Evolutionary conservation across 2,329 filamentous ascomycete genomes (phyloP), one percentile per base, ranked within the genome.

Genomic region (Didymella segeticola): DNA sequence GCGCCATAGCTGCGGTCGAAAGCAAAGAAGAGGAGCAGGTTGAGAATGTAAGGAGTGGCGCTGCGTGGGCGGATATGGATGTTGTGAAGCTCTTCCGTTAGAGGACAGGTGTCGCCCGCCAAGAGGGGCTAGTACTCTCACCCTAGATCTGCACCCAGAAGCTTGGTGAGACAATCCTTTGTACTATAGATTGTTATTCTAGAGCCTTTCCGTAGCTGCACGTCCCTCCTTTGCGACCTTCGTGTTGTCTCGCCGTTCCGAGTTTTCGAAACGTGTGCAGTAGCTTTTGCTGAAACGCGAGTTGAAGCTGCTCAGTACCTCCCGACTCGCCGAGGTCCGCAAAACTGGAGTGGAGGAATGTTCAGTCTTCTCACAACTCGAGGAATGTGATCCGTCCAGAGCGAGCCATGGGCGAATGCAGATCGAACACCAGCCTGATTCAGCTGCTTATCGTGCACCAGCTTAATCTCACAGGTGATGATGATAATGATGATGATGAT

Each of bases 1-100:
- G 82, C 65, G 83, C 80, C 82, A 85, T 85, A 62, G 43, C 72
- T 68, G 61, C 50, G 51, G 53, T 50, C 29, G 56, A 57, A 55
- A 43, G 38, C 53, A 43, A 58, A 60, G 51, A 49, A 61, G 59
- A 66, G 45, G 42, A 46, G 43, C 51, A 57, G 50, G 41, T 56
- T 53, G 55, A 47, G 52, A 53, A 56, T 42, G 54, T 48, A 56
- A 56, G 43, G 48, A 57, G 63, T 61, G 61, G 56, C 58, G 67
- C 58, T 57, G 56, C 49, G 60, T 65, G 66, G 65, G 58, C 58
- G 58, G 53, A 47, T 56, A 62, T 59, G 58, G 58, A 47, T 59
- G 58, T 60, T 64, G 43, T 60, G 68, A 67, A 69, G 62, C 56
- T 68, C 56, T 58, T 62, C 46, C 58, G 56, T 56, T 52, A 59